phyloP scores from a whole-genome alignment of 1,139 yeast genomes.

The Blastobotrys serpentis region DNA sequence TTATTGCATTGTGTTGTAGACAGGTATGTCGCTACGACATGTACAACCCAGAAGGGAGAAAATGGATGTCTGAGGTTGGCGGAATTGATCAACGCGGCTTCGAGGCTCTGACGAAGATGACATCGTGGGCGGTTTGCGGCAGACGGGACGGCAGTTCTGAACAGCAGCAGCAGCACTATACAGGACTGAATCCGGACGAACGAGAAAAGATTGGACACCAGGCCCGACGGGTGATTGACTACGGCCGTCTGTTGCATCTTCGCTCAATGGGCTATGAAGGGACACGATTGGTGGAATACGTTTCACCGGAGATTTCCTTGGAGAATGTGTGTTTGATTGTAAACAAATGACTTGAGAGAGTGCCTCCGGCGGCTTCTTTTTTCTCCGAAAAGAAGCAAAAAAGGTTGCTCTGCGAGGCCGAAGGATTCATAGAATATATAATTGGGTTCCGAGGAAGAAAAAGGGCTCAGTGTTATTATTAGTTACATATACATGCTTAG shows the following conservation, averaged over 20 bases:
- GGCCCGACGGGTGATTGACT: constrained; percentile 72
- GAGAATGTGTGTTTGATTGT: constrained; percentile 67
- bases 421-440: too few species aligned
- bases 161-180: too few species aligned
- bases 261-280: constrained; percentile 40
- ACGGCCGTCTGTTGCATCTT: constrained; percentile 54
- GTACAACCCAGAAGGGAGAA: constrained; percentile 48
- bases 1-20: constrained; percentile 93
- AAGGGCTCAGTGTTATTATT: constrained; percentile 1
- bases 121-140: constrained; percentile 89
- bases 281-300: constrained; percentile 59
- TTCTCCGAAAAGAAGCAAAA: background rate
- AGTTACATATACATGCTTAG: background rate
- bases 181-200: constrained; percentile 46
- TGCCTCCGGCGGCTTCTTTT: background rate
- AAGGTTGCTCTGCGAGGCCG: too few species aligned
- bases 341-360: background rate
- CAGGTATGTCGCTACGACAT: constrained; percentile 71
- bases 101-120: constrained; percentile 56
- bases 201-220: constrained; percentile 59
- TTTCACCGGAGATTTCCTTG: constrained; percentile 54
- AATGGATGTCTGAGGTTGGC: constrained; percentile 32
- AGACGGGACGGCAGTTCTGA: too few species aligned
- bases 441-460: background rate
- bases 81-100: constrained; percentile 45